Evolutionary conservation across 1,284 basidiomycete species (phyloP).

Genomic region (Leccinum subspadiceum): DNA sequence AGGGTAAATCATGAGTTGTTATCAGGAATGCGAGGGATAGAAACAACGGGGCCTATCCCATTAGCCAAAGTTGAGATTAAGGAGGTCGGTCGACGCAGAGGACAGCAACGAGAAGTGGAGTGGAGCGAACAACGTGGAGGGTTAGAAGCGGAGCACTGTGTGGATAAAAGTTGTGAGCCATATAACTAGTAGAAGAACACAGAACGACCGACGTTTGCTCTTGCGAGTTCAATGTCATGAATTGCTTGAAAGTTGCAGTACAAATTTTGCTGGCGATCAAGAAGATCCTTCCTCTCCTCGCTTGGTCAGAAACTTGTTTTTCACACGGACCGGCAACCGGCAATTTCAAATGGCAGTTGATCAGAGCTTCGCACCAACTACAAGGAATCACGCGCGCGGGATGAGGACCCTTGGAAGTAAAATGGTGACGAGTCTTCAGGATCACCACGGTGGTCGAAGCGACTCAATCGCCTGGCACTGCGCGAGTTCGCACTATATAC

Average conservation of each 20-base stretch:
- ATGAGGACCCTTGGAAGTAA: too few species aligned
- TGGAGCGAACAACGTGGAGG: slow-evolving; percentile 58
- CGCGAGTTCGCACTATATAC: too few species aligned
- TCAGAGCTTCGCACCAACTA: too few species aligned
- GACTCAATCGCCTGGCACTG: too few species aligned
- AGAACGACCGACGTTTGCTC: slow-evolving; percentile 18
- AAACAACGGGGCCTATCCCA: slow-evolving; percentile 59
- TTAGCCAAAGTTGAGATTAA: slow-evolving; percentile 48
- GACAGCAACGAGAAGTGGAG: slow-evolving; percentile 57
- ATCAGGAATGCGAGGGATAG: slow-evolving; percentile 9
- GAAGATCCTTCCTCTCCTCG: slow-evolving; percentile 4
- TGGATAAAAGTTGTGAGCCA: slow-evolving; percentile 1
- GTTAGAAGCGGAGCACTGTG: slow-evolving; percentile 44
- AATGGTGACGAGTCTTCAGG: too few species aligned
- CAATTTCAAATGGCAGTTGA: not conserved
- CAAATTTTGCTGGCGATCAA: slow-evolving; percentile 24
- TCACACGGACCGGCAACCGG: not conserved
- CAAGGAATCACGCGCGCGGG: too few species aligned
- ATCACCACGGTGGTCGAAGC: too few species aligned
- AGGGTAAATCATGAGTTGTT: slow-evolving; percentile 50
- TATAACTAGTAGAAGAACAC: not conserved
- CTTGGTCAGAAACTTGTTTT: not conserved
- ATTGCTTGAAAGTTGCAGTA: slow-evolving; percentile 30
- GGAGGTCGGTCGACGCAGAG: slow-evolving; percentile 75
- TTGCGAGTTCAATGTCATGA: slow-evolving; percentile 49